phyloP scores from a whole-genome alignment of 805 yeast species.

The Tetrapisispora fleetii region DNA sequence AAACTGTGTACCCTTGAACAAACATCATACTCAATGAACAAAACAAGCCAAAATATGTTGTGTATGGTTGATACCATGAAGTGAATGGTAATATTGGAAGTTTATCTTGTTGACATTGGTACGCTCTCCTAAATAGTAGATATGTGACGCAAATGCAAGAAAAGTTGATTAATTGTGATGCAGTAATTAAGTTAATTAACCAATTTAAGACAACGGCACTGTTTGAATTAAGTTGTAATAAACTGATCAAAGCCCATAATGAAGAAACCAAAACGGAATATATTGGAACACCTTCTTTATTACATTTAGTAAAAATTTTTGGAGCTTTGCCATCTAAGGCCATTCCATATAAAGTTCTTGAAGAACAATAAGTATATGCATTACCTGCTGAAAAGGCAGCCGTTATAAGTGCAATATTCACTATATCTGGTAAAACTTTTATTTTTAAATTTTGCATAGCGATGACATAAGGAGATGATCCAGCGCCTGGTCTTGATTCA shows the following conservation, averaged over 20 bases:
- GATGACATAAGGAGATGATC: conserved; percentile 72
- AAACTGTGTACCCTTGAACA: conserved; percentile 61
- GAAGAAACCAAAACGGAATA: conserved; percentile 42
- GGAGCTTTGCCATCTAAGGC: conserved; percentile 72
- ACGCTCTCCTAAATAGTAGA: conserved; percentile 52
- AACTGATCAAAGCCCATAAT: conserved; percentile 54
- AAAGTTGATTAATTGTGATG: conserved; percentile 57
- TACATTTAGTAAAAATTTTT: conserved; percentile 48
- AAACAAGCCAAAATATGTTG: conserved; percentile 39
- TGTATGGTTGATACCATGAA: conserved; percentile 52
- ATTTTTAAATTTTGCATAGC: conserved; percentile 68
- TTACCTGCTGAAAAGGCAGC: conserved; percentile 81
- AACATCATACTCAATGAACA: conserved; percentile 43
- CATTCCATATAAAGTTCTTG: conserved; percentile 58
- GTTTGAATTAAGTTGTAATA: conserved; percentile 50
- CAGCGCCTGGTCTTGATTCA: conserved; percentile 62
- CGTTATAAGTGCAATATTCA: conserved; percentile 65
- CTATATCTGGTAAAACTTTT: conserved; percentile 60
- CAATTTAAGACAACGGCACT: conserved; percentile 60
- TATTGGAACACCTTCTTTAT: conserved; percentile 61
- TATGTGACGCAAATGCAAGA: conserved; percentile 48
- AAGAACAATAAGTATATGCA: conserved; percentile 65
- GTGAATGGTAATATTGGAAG: conserved; percentile 36
- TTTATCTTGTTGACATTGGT: conserved; percentile 41
- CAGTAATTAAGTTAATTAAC: conserved; percentile 64